Percentiles rank a stretch among this genome's conserved stretches.
Conservation (phyloP, 768 basidiomycete species). For the Crassisporium funariophilum region DNA sequence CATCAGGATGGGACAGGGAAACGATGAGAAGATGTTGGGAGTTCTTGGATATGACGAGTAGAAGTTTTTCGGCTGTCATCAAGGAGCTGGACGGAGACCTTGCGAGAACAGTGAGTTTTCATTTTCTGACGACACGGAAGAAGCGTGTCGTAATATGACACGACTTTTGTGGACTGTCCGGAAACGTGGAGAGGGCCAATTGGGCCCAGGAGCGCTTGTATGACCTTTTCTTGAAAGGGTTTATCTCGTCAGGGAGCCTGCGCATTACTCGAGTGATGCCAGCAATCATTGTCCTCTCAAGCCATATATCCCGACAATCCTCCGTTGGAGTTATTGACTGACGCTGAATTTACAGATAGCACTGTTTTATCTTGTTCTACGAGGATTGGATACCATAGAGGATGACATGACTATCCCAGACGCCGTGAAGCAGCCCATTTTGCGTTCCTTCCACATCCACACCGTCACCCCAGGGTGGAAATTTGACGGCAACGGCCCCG, state of each 20-base stretch:
- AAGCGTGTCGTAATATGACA: too few relatives aligned
- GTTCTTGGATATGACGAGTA: slow-evolving; percentile 84
- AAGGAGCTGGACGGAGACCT: slow-evolving; percentile 96
- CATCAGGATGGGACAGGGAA: slow-evolving; percentile 85
- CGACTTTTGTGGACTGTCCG: too few relatives aligned
- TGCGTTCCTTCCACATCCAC: slow-evolving; percentile 80
- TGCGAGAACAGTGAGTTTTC: slow-evolving; percentile 79
- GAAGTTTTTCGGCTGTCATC: slow-evolving; percentile 91
- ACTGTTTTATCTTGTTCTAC: slow-evolving; percentile 91
- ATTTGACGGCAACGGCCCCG: slow-evolving; percentile 77
- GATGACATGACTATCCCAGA: slow-evolving; percentile 97
- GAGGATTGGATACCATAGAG: slow-evolving; percentile 96
- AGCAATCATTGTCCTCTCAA: too few relatives aligned
- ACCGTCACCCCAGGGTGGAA: slow-evolving; percentile 85
- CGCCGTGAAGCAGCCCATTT: slow-evolving; percentile 79
- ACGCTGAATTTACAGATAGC: slow-evolving; percentile 63
- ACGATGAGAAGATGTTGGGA: slow-evolving; percentile 91
- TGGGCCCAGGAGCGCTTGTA: too few relatives aligned
- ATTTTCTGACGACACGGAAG: too few relatives aligned
- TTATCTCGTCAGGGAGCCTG: too few relatives aligned
- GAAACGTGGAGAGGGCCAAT: too few relatives aligned
- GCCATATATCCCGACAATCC: too few relatives aligned
- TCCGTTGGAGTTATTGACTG: slow-evolving; percentile 1
- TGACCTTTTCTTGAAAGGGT: too few relatives aligned
- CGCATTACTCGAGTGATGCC: too few relatives aligned